Base-by-base conservation (phyloP, 768 basidiomycete genomes). In the Lactifluus rugatus region DNA sequence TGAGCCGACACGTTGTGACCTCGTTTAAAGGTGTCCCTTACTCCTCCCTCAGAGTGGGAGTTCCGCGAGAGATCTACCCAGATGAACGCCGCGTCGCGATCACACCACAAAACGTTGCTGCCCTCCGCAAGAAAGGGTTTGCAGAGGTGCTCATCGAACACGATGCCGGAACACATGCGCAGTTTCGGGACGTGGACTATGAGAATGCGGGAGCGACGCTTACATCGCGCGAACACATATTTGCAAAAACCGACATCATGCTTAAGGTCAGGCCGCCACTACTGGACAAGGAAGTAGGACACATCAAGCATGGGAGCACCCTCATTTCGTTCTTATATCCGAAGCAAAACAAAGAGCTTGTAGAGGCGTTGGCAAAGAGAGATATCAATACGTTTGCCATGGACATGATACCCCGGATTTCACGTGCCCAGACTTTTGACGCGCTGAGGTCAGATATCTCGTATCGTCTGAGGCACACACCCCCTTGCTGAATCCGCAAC, bases 351-450 rank as follows among this genome's bases (percentile, higher is more conserved):
- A 84, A 84, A 69, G 69, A 75, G 37, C 78, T 86, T 49, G 81
- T 93, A 25, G 83, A 91, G 65, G 75, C 77, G 49, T 74, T 92
- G 62, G 79, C 84, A n/a, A 70, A 77, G 32, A 79, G 81, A 54
- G 81, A 81, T 62, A 75, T 85, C 55, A 89, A 83, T 63, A 82
- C 81, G 26, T 88, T 93, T 67, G 89, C 86, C 69, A 93, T 93
- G 91, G 91, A 93, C 68, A 81, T 85, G 80, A 90, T 93, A 74
- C 91, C 91, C 65, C 81, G 91, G 57, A 92, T 93, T 64, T 92
- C 89, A 60, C 81, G 91, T 53, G 91, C 91, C 46, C 91, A 93
- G 70, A 87, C 87, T 21, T 93, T 92, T 63, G 91, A 93, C 71
- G 91, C 86, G 37, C 73, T 93, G 65, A 91, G 88, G 89, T 87